Percentiles rank a stretch among this genome's conserved stretches.
Conservation (phyloP, 805 yeast species). For the Phaffomyces opuntiae region DNA sequence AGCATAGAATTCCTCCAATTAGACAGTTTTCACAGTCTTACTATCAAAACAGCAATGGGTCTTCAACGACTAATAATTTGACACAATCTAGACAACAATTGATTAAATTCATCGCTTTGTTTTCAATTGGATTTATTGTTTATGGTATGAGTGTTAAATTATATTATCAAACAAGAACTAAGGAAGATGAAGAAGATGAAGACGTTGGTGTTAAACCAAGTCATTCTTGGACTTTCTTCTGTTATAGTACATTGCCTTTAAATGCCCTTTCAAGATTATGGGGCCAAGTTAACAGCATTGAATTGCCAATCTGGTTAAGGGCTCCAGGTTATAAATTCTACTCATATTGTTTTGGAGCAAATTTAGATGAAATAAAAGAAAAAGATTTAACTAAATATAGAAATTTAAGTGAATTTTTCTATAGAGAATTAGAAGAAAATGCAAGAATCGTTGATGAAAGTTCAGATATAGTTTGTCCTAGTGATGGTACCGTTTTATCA, state of each 20-base stretch:
- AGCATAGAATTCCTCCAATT: constrained; percentile 23
- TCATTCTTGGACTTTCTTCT: constrained; percentile 82
- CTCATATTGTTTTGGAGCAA: constrained; percentile 76
- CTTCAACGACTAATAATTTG: constrained; percentile 9
- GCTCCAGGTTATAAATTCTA: constrained; percentile 75
- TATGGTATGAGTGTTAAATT: constrained; percentile 25
- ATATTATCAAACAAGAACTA: constrained; percentile 15
- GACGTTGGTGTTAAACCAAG: constrained; percentile 43
- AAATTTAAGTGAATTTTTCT: constrained; percentile 88
- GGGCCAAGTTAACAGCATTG: constrained; percentile 85
- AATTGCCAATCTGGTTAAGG: constrained; percentile 83
- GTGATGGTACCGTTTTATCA: constrained; percentile 87
- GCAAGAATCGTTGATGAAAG: constrained; percentile 67
- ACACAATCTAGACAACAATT: constrained; percentile 17
- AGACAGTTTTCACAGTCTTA: constrained; percentile 18
- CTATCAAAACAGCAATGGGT: constrained; percentile 17
- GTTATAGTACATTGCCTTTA: constrained; percentile 85
- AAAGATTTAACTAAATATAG: constrained; percentile 67
- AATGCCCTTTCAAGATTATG: constrained; percentile 87
- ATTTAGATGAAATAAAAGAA: constrained; percentile 82
- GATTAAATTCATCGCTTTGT: constrained; percentile 23
- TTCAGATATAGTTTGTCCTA: constrained; percentile 73
- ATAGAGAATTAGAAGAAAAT: constrained; percentile 71
- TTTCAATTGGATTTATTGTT: constrained; percentile 22
- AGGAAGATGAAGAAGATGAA: constrained; percentile 14